Evolutionary conservation across 1,139 yeast species (phyloP), one percentile per base, ranked within the genome.

Genomic region (Kodamaea fungicola): DNA sequence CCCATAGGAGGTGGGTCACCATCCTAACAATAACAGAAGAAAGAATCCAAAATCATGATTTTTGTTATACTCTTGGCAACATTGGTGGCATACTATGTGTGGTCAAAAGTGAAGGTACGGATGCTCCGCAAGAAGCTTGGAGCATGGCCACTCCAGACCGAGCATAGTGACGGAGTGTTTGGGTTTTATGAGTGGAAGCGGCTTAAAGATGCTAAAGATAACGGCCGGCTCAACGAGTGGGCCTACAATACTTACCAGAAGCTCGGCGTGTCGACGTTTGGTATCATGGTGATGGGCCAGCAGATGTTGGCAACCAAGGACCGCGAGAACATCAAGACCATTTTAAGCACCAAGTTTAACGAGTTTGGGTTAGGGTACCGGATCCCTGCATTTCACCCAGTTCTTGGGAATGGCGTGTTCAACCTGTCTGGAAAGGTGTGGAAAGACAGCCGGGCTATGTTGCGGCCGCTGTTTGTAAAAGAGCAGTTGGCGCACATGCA

Each of bases 401-500:
- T 74, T 13, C 59, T 76, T 33, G 82, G 82, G 6, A 74, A 73
- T 41, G 82, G 83, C 3, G 76, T 77, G 40, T 77, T 77, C 57
- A 75, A 80, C 2, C 61, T 74, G 30, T 77, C 74, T 40, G 78
- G 78, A 8, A 64, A 58, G 30, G 78, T 75, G 5, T 77, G 83
- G 83, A 71, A 74, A 47, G 78, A 75, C 49, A 67, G 79, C 12
- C 60, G 83, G 35, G 71, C 79, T 2, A 61, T 77, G 74, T 65
- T 77, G 47, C 64, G 82, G 42, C 83, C 83, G 1, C 80, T 75
- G 52, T 77, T 77, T 55, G 66, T 76, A 16, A 62, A 78, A 42
- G 80, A 74, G 46, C 80, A 75, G 52, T 69, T 77, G 30, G 67
- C 74, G 7, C 79, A 74, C 44, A 69, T 76, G 30, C 58, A 61